These are phyloP conservation scores for Amyloporia xantha DNA, from an alignment of 768 basidiomycete genomes.

Conservation along the genomic window DNA sequence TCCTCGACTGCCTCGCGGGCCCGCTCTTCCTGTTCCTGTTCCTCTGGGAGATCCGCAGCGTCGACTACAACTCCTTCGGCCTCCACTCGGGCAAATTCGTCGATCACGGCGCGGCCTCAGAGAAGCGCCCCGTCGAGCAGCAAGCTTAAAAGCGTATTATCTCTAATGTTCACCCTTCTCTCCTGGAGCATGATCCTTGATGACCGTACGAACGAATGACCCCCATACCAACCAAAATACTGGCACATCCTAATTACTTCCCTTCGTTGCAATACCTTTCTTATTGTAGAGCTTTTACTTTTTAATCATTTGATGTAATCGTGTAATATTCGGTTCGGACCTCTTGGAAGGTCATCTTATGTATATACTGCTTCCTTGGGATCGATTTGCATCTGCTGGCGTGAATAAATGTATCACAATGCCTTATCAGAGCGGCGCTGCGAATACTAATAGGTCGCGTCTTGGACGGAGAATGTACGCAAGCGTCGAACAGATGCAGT, in stretches of 20 bases:
- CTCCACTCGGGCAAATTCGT: constrained; percentile 7
- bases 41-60: constrained; percentile 15
- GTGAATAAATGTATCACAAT: too few relatives aligned
- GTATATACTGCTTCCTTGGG: too few relatives aligned
- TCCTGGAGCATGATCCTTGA: neutral
- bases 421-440: too few relatives aligned
- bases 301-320: neutral
- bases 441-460: too few relatives aligned
- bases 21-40: constrained; percentile 26
- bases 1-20: constrained; percentile 30
- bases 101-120: constrained; percentile 2
- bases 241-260: neutral
- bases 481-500: too few relatives aligned
- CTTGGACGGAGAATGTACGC: too few relatives aligned
- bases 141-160: constrained; percentile 3
- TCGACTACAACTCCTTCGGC: constrained; percentile 16
- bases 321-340: neutral
- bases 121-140: neutral
- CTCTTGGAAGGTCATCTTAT: too few relatives aligned
- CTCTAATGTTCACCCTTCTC: neutral
- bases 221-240: neutral
- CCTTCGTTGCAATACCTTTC: neutral
- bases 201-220: neutral
- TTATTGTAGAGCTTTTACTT: neutral
- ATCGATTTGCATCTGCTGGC: too few relatives aligned